Conservation (phyloP, 352 stramenopile genomes). For the Phytophthora lateralis region DNA sequence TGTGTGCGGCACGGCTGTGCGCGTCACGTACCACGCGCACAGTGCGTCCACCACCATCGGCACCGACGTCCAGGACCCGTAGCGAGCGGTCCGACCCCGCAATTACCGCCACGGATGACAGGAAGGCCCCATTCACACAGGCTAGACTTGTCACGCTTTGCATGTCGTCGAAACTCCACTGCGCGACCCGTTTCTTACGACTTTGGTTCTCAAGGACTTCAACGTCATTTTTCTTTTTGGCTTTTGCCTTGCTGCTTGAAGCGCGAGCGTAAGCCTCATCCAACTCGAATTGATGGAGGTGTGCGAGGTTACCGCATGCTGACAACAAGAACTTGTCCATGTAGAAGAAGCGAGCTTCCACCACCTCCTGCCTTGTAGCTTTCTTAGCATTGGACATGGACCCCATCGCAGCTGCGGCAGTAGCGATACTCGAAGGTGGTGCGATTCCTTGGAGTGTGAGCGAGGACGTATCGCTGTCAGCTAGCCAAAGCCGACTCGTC, state of each 20-base stretch:
- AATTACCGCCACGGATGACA: constrained; percentile 78
- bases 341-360: constrained; percentile 84
- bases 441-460: constrained; percentile 57
- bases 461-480: constrained; percentile 62
- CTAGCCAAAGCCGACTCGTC: constrained; percentile 72
- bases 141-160: constrained; percentile 71
- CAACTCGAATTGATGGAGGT: constrained; percentile 79
- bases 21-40: constrained; percentile 67
- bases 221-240: constrained; percentile 28
- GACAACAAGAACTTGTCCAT: constrained; percentile 89
- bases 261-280: constrained; percentile 58
- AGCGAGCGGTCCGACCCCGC: constrained; percentile 80
- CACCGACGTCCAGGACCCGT: constrained; percentile 73
- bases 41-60: constrained; percentile 42
- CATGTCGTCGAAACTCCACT: constrained; percentile 69
- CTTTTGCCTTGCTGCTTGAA: constrained; percentile 31
- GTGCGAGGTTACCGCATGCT: constrained; percentile 62
- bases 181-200: constrained; percentile 65
- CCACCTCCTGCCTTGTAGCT: constrained; percentile 53
- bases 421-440: constrained; percentile 33
- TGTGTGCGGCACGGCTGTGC: constrained; percentile 65
- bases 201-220: constrained; percentile 63
- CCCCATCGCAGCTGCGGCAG: constrained; percentile 35
- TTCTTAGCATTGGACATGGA: constrained; percentile 54
- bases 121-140: constrained; percentile 81